These are phyloP conservation scores for Fagopyrum homotropicum DNA, from an alignment of 148 eudicot species.

Conservation along the genomic window DNA sequence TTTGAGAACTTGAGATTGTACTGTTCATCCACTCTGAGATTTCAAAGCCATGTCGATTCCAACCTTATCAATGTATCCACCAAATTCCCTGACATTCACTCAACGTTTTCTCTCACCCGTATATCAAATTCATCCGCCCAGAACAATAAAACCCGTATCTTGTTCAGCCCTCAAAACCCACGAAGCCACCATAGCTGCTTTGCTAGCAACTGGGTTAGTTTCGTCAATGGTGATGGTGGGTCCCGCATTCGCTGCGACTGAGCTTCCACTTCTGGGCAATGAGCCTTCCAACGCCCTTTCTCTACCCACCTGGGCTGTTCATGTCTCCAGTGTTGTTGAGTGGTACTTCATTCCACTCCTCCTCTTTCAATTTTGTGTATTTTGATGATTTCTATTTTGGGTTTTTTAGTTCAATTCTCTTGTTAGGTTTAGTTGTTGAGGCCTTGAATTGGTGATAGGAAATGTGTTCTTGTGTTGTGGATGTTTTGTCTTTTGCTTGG, in stretches of 20 bases:
- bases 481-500: not conserved
- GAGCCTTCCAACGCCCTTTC: conserved; percentile 95
- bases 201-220: conserved; percentile 50
- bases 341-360: conserved; percentile 36
- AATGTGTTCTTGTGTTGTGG: not conserved
- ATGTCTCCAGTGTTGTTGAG: conserved; percentile 89
- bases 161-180: conserved; percentile 13
- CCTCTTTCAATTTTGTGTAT: not conserved
- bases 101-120: conserved; percentile 16
- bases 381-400: not conserved
- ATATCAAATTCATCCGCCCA: conserved; percentile 14
- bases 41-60: conserved; percentile 8
- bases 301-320: conserved; percentile 88
- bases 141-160: conserved; percentile 15
- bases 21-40: conserved; percentile 3
- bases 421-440: not conserved
- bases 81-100: not conserved
- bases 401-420: not conserved
- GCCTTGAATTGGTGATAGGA: not conserved
- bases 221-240: conserved; percentile 47
- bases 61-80: not conserved
- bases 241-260: conserved; percentile 37
- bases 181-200: conserved; percentile 24
- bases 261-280: conserved; percentile 39
- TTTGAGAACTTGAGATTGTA: not conserved